Base-by-base conservation (phyloP, 2,329 filamentous ascomycete genomes). In the Alternaria alternata region DNA sequence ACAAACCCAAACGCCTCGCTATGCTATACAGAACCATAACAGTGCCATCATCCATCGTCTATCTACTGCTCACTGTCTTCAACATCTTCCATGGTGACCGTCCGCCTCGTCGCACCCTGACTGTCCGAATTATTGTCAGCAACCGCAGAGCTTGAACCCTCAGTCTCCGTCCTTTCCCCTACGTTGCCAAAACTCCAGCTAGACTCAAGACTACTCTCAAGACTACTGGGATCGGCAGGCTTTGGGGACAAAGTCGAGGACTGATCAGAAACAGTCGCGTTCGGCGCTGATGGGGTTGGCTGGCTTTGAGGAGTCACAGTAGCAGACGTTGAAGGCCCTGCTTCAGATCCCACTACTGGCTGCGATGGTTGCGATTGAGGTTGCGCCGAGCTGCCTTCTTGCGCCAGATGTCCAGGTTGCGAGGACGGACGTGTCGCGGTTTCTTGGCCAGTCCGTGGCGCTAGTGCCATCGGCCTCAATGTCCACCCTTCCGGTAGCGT, bases 401-500 rank as follows among this genome's bases (percentile, higher is more conserved):
- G 41, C 39, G 44, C 46, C 34, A 59, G 36, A 46, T 59, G 63
- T 52, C 59, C 41, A 49, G 62, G 32, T 41, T 58, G 59, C 24
- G 59, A 47, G 24, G 61, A 24, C 26, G 57, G 32, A 51, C 51
- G 22, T 47, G 30, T 56, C 26, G 61, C 51, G 48, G 42, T 54
- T 34, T 66, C 63, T 26, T 61, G 64, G 16, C 54, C 64, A 44
- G 63, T 22, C 47, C 66, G 69, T 34, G 67, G 65, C 57, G 70
- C 61, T 38, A 70, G 60, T 32, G 72, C 65, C 72, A 78, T 74
- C 5, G 73, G 72, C 54, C 74, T 65, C 62, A 79, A 53, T 18
- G 75, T 77, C 75, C 76, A 79, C 14, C 76, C 77, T 49, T 75
- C 72, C 7, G 77, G 77, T 36, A 79, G 68, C n/a, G 67, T 69